A percentile compares a stretch with the other conserved stretches of the same genome.
phyloP scores from a whole-genome alignment of 2,329 filamentous ascomycete genomes.

The Zalaria obscura region DNA sequence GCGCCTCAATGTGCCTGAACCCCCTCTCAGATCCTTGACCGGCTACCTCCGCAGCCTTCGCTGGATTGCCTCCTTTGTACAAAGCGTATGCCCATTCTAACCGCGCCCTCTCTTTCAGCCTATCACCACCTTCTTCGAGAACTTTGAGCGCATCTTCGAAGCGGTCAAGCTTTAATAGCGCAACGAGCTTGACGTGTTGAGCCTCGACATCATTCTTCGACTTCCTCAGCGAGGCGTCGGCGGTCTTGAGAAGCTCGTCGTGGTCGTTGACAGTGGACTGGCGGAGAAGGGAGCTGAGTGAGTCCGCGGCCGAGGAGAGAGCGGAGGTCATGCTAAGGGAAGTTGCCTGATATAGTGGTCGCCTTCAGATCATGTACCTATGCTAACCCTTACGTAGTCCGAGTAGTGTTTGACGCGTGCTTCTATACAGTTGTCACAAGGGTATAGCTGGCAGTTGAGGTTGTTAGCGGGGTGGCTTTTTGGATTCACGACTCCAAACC shows the following conservation, averaged over 20 bases:
- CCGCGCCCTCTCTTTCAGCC: slow-evolving; percentile 44
- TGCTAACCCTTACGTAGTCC: too few species aligned
- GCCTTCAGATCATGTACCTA: too few species aligned
- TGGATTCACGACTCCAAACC: too few species aligned
- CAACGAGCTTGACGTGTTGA: slow-evolving; percentile 57
- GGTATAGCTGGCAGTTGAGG: too few species aligned
- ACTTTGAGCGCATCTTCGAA: slow-evolving; percentile 63
- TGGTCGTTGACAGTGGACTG: slow-evolving; percentile 52
- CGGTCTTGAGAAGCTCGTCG: slow-evolving; percentile 54
- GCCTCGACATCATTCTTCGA: slow-evolving; percentile 46
- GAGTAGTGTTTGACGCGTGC: too few species aligned
- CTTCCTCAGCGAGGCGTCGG: slow-evolving; percentile 42
- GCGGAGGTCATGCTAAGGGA: not conserved
- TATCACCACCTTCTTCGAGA: slow-evolving; percentile 48
- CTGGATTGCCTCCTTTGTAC: slow-evolving; percentile 61
- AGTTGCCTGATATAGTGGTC: too few species aligned
- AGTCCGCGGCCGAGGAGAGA: not conserved
- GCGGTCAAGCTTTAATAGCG: slow-evolving; percentile 68
- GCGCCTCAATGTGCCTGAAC: slow-evolving; percentile 45
- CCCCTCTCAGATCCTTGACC: slow-evolving; percentile 29
- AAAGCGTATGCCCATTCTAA: slow-evolving; percentile 71
- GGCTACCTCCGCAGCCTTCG: slow-evolving; percentile 45
- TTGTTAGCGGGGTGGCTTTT: too few species aligned
- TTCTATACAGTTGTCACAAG: too few species aligned
- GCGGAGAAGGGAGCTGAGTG: slow-evolving; percentile 41